Evolutionary conservation across 208 protist species (phyloP).

Genomic region (Crithidia sp.): DNA sequence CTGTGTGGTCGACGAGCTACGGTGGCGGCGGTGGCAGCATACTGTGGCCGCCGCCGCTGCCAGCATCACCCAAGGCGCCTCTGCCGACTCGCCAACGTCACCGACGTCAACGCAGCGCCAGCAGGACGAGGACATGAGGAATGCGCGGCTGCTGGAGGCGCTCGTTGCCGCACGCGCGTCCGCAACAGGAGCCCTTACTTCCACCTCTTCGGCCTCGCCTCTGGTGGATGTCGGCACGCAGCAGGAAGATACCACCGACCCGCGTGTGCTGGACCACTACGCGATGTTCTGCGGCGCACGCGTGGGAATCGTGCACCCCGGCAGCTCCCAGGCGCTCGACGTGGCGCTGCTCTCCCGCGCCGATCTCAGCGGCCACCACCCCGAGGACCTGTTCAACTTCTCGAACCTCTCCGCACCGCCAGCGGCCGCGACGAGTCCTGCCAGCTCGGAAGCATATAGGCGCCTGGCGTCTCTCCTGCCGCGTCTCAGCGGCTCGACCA

Average conservation of each 20-base stretch:
- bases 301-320: neutral
- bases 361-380: neutral
- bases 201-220: neutral
- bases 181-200: neutral
- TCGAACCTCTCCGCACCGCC: neutral
- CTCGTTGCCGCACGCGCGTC: neutral
- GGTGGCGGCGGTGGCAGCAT: constrained; percentile 26
- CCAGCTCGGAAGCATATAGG: constrained; percentile 1
- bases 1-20: constrained; percentile 34
- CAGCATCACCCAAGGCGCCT: neutral
- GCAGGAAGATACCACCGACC: neutral
- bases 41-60: neutral
- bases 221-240: neutral
- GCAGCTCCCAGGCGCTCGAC: neutral
- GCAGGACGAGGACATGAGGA: neutral
- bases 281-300: constrained; percentile 24
- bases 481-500: neutral
- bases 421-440: neutral
- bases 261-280: constrained; percentile 13
- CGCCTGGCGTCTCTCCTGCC: neutral
- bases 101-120: too few species aligned
- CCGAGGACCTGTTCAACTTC: constrained; percentile 27
- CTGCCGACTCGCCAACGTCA: neutral
- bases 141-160: neutral
- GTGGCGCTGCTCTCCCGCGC: neutral